phyloP scores from a whole-genome alignment of 2,329 filamentous ascomycete genomes.

The Hypomyces perniciosus region DNA sequence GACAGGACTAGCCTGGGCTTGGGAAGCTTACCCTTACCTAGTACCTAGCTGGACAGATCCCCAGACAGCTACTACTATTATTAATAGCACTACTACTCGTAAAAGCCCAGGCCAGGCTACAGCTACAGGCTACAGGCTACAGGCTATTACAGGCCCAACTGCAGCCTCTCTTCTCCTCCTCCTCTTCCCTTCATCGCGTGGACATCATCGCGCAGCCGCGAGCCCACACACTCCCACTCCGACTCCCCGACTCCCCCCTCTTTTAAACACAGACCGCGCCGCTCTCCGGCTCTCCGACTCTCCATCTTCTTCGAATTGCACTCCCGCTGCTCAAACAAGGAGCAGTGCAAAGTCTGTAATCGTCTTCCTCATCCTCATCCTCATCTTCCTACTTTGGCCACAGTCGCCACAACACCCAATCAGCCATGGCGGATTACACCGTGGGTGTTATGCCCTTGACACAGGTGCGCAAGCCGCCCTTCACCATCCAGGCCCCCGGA shows the following conservation, averaged over 20 bases:
- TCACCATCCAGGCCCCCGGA: slow-evolving; percentile 66
- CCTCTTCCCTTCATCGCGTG: not conserved
- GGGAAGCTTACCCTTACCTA: too few species aligned
- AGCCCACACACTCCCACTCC: not conserved
- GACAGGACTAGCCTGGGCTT: too few species aligned
- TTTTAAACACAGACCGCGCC: too few species aligned
- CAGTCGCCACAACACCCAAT: not conserved
- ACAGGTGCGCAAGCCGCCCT: slow-evolving; percentile 64
- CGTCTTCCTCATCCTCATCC: not conserved
- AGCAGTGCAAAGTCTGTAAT: not conserved
- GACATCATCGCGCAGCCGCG: slow-evolving; percentile 5
- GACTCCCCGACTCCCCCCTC: not conserved
- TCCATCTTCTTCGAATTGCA: not conserved
- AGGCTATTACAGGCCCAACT: not conserved
- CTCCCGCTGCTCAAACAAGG: not conserved
- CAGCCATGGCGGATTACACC: slow-evolving; percentile 27
- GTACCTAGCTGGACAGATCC: too few species aligned
- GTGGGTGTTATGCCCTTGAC: slow-evolving; percentile 45
- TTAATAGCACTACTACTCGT: too few species aligned
- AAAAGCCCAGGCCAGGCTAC: not conserved
- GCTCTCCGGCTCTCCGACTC: not conserved
- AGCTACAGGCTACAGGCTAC: not conserved
- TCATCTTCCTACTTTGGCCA: not conserved
- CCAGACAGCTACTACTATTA: too few species aligned
- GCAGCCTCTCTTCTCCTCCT: not conserved